Conservation (phyloP, 164 flowering plant species). For the Umbellularia californica region DNA sequence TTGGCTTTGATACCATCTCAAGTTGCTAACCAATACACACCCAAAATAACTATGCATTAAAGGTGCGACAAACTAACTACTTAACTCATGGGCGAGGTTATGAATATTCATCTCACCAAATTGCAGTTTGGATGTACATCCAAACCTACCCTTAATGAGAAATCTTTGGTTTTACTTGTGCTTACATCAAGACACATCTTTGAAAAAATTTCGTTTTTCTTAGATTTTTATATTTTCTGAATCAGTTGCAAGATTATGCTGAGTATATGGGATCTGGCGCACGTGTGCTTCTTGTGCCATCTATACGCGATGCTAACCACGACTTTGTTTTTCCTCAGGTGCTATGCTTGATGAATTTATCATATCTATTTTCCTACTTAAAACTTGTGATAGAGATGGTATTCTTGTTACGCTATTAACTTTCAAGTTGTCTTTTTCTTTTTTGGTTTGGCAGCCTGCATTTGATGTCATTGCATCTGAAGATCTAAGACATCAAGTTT, state of each 20-base stretch:
- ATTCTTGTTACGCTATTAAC: neutral
- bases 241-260: constrained; percentile 81
- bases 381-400: neutral
- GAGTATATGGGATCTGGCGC: constrained; percentile 76
- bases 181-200: too few species aligned
- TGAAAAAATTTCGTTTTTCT: neutral
- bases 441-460: constrained; percentile 58
- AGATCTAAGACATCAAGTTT: constrained; percentile 69
- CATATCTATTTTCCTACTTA: neutral
- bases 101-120: neutral
- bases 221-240: constrained; percentile 1
- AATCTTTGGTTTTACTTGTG: too few species aligned
- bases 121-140: neutral
- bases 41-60: too few species aligned
- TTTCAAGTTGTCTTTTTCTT: constrained; percentile 8
- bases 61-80: too few species aligned
- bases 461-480: constrained; percentile 44
- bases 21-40: too few species aligned
- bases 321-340: constrained; percentile 99
- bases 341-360: constrained; percentile 1
- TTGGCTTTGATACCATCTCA: too few species aligned
- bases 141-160: neutral
- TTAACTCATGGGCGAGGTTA: neutral
- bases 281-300: constrained; percentile 81
- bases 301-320: constrained; percentile 86